Base-by-base conservation (phyloP, 164 flowering plant genomes). In the Macadamia tetraphylla region DNA sequence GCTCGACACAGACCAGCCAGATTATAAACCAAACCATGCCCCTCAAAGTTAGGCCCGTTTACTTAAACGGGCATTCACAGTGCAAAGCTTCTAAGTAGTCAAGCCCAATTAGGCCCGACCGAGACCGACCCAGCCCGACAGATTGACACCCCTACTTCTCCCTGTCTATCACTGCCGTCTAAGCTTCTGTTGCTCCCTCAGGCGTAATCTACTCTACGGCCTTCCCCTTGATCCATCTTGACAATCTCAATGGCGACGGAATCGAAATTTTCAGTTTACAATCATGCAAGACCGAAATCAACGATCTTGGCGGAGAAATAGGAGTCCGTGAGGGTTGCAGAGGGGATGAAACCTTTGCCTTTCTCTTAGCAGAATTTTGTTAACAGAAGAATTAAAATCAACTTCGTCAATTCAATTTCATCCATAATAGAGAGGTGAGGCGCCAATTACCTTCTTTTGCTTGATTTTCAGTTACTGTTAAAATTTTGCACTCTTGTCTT, bases 211-310 rank as follows among this genome's bases (percentile, higher is more conserved):
- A 57, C 61, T 62, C 61, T 66, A 10, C 63, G 73, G 29, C 73
- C 72, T 59, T 71, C 70, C 62, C 68, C 56, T 61, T 61, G 29
- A 35, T 55, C 70, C 61, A 51, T 67, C 70, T 71, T 78, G 17
- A 63, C 57, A 14, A 32, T 74, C 56, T 73, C 78, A 57, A 66
- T 78, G 29, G 63, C 68, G 29, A 43, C 63, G 46, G 73, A 76
- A 35, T 60, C 35, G 64, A 35, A 70, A 64, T 77, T 87, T 17
- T 82, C 90, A 10, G 72, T 71, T 68, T 81, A 82, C 35, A 81
- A 40, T 63, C 86, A 75, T 1, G 98, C 92, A 1, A 94, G 71
- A 0, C 96, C 98, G 32, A 94, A 94, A 80, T 94, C 97, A 0
- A 88, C 92, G 63, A 94, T 83, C 73, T 86, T 91, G 3, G 98